Evolutionary conservation across 108 stramenopile genomes (phyloP).

Genomic region (Cylindrotheca closterium): DNA sequence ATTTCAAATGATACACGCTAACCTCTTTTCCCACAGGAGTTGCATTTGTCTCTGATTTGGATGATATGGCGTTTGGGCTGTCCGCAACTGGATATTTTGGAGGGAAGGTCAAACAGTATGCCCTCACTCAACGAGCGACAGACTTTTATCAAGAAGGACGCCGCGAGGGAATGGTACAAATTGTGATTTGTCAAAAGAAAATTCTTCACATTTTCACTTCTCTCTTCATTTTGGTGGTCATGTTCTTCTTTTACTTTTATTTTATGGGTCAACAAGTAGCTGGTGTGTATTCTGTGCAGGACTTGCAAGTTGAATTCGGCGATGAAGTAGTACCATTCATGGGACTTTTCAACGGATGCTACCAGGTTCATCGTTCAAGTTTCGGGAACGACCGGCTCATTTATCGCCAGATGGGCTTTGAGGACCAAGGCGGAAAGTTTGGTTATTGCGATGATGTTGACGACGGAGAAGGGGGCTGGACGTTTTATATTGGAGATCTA

Average conservation of each 20-base stretch:
- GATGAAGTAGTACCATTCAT: background rate
- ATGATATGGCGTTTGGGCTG: background rate
- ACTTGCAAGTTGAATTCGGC: background rate
- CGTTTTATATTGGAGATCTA: background rate
- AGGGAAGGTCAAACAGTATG: background rate
- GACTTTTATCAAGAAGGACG: background rate
- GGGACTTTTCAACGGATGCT: background rate
- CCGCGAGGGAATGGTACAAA: background rate
- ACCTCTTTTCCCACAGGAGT: too few relatives aligned
- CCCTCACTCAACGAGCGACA: background rate
- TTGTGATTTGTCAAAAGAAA: background rate
- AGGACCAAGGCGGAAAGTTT: background rate
- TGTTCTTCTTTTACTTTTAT: too few relatives aligned
- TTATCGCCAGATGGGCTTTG: background rate
- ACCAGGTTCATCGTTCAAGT: background rate
- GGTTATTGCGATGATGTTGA: constrained; percentile 58
- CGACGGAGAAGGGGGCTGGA: constrained; percentile 2
- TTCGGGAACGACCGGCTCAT: background rate
- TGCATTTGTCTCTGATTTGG: constrained; percentile 18
- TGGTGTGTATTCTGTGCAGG: background rate
- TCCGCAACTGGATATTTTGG: background rate
- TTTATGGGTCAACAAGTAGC: background rate
- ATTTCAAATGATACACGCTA: too few relatives aligned
- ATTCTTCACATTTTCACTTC: background rate
- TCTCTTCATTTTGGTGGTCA: background rate